Conservation (phyloP, 768 basidiomycete species). For the Russula sp. region DNA sequence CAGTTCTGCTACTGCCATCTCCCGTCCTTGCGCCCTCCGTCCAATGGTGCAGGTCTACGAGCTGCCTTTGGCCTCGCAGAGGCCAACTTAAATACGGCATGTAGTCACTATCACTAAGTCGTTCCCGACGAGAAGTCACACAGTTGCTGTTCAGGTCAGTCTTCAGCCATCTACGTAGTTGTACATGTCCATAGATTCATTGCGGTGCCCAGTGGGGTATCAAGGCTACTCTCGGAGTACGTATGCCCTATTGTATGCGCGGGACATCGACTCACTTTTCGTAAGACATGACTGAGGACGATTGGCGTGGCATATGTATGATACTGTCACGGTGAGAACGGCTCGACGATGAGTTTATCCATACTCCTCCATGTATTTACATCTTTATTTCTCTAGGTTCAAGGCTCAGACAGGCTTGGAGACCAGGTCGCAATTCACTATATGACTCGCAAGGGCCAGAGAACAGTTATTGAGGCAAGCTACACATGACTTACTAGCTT, state of each 20-base stretch:
- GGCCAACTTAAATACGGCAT: conserved; percentile 97
- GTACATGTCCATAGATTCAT: not conserved
- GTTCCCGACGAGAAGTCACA: conserved; percentile 97
- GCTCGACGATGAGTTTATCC: not conserved
- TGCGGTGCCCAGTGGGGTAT: conserved; percentile 73
- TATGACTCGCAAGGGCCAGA: conserved; percentile 97
- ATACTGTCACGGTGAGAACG: conserved; percentile 58
- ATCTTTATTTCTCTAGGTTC: conserved; percentile 54
- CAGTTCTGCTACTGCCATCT: too few species aligned
- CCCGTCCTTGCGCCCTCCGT: too few species aligned
- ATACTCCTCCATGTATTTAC: not conserved
- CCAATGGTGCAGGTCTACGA: conserved; percentile 82
- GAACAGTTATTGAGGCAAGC: conserved; percentile 83
- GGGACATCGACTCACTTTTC: conserved; percentile 1
- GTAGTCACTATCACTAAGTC: conserved; percentile 99
- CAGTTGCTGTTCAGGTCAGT: conserved; percentile 90
- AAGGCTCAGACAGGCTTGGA: conserved; percentile 99
- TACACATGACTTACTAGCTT: not conserved
- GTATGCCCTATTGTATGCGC: conserved; percentile 28
- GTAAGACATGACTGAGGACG: conserved; percentile 96
- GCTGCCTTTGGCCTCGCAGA: conserved; percentile 98
- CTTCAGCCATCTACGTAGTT: not conserved
- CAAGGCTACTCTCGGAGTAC: conserved; percentile 91
- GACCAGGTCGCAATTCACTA: conserved; percentile 99
- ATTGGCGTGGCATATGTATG: conserved; percentile 99